Conservation (phyloP, 257 asterid genomes). For the Orobanche coerulescens region DNA sequence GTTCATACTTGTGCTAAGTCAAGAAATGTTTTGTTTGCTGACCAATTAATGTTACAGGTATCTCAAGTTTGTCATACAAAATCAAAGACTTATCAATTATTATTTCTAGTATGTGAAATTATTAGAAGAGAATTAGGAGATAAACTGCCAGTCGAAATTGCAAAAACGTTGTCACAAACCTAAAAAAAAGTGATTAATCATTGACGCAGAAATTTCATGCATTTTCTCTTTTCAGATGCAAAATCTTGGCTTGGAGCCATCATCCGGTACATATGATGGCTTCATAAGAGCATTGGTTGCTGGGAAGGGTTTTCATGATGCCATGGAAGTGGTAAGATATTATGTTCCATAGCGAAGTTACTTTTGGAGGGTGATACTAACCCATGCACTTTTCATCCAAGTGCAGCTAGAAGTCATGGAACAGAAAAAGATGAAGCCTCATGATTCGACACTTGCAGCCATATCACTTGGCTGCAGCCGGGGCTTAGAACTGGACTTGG, state of each 20-base stretch:
- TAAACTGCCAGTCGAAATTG: neutral
- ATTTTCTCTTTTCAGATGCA: slow-evolving; percentile 53
- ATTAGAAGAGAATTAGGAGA: neutral
- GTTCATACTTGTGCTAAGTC: slow-evolving; percentile 59
- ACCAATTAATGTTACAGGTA: slow-evolving; percentile 74
- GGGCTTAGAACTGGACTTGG: slow-evolving; percentile 61
- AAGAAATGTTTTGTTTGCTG: slow-evolving; percentile 47
- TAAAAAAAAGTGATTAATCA: neutral
- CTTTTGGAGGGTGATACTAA: slow-evolving; percentile 20
- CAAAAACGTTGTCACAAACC: no score
- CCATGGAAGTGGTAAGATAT: slow-evolving; percentile 65
- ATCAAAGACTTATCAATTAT: slow-evolving; percentile 8
- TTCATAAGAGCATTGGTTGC: slow-evolving; percentile 53
- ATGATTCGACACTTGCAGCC: slow-evolving; percentile 65
- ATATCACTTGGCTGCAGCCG: slow-evolving; percentile 71
- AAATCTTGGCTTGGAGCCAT: slow-evolving; percentile 68
- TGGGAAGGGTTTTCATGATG: slow-evolving; percentile 43
- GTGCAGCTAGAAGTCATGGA: slow-evolving; percentile 75
- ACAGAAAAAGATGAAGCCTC: slow-evolving; percentile 58
- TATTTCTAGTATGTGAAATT: neutral
- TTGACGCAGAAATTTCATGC: neutral
- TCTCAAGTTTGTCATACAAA: slow-evolving; percentile 15
- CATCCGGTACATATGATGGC: slow-evolving; percentile 53
- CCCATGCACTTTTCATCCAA: slow-evolving; percentile 21
- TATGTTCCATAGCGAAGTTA: slow-evolving; percentile 8